phyloP scores from a whole-genome alignment of 2,329 filamentous ascomycete species.

The Polychaeton citri region DNA sequence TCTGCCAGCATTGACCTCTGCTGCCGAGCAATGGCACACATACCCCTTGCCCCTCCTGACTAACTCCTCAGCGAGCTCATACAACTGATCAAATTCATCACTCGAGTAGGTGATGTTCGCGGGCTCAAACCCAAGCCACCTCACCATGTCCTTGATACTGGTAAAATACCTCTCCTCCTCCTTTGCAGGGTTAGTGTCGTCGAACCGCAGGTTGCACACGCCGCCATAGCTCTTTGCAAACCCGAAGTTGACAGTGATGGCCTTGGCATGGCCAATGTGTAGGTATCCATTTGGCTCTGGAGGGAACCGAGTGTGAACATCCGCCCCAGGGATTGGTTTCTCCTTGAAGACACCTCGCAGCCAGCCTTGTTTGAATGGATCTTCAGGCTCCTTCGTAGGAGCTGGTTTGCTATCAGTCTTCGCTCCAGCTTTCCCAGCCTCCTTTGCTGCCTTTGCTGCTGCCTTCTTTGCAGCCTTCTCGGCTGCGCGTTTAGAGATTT shows the following conservation, averaged over 20 bases:
- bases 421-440: slow-evolving; percentile 24
- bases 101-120: slow-evolving; percentile 71
- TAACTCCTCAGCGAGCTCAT: slow-evolving; percentile 76
- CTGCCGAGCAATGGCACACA: slow-evolving; percentile 76
- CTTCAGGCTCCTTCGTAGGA: slow-evolving; percentile 26
- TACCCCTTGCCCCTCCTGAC: slow-evolving; percentile 58
- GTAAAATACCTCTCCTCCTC: slow-evolving; percentile 84
- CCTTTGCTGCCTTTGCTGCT: slow-evolving; percentile 30
- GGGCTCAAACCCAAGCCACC: slow-evolving; percentile 77
- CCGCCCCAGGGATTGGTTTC: slow-evolving; percentile 26
- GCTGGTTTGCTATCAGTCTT: slow-evolving; percentile 9
- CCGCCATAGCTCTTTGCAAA: slow-evolving; percentile 79
- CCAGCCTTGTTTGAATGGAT: slow-evolving; percentile 37
- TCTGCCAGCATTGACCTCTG: slow-evolving; percentile 74
- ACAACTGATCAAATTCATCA: slow-evolving; percentile 80
- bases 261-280: slow-evolving; percentile 89
- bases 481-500: slow-evolving; percentile 33
- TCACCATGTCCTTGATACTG: slow-evolving; percentile 77
- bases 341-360: slow-evolving; percentile 37
- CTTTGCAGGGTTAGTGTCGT: slow-evolving; percentile 90
- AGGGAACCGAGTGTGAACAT: slow-evolving; percentile 37
- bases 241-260: slow-evolving; percentile 91
- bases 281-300: slow-evolving; percentile 76
- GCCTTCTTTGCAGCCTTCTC: slow-evolving; percentile 39
- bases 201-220: slow-evolving; percentile 64